Conservation (phyloP, 1,139 yeast species). For the Magnusiomyces clavatus region DNA sequence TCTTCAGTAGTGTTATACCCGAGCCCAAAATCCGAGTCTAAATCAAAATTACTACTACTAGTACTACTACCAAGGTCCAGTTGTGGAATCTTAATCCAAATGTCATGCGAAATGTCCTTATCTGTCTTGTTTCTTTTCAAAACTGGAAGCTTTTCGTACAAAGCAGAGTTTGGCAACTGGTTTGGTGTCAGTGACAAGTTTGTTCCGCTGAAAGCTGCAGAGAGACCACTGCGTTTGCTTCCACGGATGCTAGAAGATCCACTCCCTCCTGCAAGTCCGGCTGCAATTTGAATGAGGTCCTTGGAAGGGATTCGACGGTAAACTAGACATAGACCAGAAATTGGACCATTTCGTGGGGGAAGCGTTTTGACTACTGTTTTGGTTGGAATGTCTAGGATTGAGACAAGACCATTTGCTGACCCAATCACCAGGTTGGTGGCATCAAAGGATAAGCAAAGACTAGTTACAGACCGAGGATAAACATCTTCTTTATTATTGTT, state of each 20-base stretch:
- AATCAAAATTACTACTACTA: not conserved
- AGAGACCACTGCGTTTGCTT: too few relatives aligned
- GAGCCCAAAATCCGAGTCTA: not conserved
- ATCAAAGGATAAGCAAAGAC: conserved; percentile 59
- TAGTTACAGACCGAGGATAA: conserved; percentile 34
- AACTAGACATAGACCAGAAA: conserved; percentile 12
- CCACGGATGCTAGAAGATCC: too few relatives aligned
- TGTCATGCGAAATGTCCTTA: conserved; percentile 20
- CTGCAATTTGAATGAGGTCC: conserved; percentile 1
- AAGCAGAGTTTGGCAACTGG: too few relatives aligned
- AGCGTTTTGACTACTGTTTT: conserved; percentile 66
- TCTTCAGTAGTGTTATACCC: not conserved
- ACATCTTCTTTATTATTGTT: too few relatives aligned
- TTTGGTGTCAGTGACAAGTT: too few relatives aligned
- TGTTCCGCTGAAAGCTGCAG: too few relatives aligned
- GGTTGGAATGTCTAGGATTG: conserved; percentile 65
- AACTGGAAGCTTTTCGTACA: conserved; percentile 18
- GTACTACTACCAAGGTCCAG: not conserved
- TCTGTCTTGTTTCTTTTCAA: conserved; percentile 23
- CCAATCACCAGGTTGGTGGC: conserved; percentile 72
- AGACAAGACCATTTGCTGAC: conserved; percentile 59
- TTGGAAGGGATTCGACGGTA: not conserved
- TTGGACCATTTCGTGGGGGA: conserved; percentile 39
- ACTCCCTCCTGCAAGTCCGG: not conserved
- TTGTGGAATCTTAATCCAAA: conserved; percentile 18